Conservation (phyloP, 2,329 filamentous ascomycete species). For the Achaetomium macrosporum region DNA sequence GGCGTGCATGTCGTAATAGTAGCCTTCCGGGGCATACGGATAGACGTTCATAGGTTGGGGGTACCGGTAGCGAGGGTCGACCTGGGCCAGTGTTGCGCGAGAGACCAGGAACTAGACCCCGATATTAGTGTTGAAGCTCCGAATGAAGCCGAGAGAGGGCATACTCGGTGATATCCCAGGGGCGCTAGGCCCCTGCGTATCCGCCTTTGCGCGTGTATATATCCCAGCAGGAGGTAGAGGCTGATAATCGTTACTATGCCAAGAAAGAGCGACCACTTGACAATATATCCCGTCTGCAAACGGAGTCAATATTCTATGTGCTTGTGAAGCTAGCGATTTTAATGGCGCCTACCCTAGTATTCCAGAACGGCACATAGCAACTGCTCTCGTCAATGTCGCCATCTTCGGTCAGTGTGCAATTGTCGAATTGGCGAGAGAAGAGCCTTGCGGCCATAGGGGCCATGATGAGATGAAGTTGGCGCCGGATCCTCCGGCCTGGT, state of each 20-base stretch:
- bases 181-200: slow-evolving; percentile 60
- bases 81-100: slow-evolving; percentile 38
- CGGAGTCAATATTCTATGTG: not conserved
- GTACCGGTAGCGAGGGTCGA: slow-evolving; percentile 46
- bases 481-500: not conserved
- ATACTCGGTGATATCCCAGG: slow-evolving; percentile 63
- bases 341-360: slow-evolving; percentile 30
- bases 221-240: slow-evolving; percentile 60
- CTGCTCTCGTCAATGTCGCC: slow-evolving; percentile 29
- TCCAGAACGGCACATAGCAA: slow-evolving; percentile 34
- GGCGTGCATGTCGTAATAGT: slow-evolving; percentile 45
- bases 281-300: slow-evolving; percentile 53
- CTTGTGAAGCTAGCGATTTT: not conserved
- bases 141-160: slow-evolving; percentile 21
- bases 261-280: slow-evolving; percentile 68
- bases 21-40: slow-evolving; percentile 33
- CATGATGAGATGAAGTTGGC: slow-evolving; percentile 6
- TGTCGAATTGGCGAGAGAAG: slow-evolving; percentile 10
- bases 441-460: slow-evolving; percentile 9
- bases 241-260: slow-evolving; percentile 53
- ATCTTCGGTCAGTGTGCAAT: slow-evolving; percentile 20
- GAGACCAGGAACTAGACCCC: slow-evolving; percentile 46
- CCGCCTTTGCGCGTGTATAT: slow-evolving; percentile 62
- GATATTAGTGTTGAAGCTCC: not conserved
- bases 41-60: slow-evolving; percentile 35